Evolutionary conservation across 305 asterid genomes (phyloP).

Genomic region (Salvia sclarea): DNA sequence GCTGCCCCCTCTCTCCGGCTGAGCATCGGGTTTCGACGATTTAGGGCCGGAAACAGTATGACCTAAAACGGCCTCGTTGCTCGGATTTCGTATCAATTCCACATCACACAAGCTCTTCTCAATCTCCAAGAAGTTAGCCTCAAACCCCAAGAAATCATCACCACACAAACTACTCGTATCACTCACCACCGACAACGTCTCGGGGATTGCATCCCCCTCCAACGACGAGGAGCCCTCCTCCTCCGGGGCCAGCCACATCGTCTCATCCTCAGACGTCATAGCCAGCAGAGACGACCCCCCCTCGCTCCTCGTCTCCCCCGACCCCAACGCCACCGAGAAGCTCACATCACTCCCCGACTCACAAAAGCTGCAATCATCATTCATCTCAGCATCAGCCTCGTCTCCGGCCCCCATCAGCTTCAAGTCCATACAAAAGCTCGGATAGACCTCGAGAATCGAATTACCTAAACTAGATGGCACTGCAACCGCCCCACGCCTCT

Average conservation of each 20-base stretch:
- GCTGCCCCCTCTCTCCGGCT: slow-evolving; percentile 38
- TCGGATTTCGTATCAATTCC: slow-evolving; percentile 38
- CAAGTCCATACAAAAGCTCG: slow-evolving; percentile 40
- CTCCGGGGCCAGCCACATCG: slow-evolving; percentile 49
- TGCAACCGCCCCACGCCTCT: slow-evolving; percentile 47
- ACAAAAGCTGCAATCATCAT: slow-evolving; percentile 48
- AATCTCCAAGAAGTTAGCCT: slow-evolving; percentile 38
- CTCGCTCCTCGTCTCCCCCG: slow-evolving; percentile 48
- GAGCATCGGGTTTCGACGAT: slow-evolving; percentile 36
- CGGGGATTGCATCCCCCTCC: slow-evolving; percentile 62
- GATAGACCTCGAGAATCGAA: slow-evolving; percentile 41
- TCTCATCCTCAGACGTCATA: slow-evolving; percentile 58
- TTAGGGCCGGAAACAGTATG: slow-evolving; percentile 42
- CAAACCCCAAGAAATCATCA: slow-evolving; percentile 56
- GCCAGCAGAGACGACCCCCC: slow-evolving; percentile 45
- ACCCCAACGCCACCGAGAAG: slow-evolving; percentile 40
- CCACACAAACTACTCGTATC: slow-evolving; percentile 85
- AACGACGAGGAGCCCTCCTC: slow-evolving; percentile 71
- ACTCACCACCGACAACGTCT: slow-evolving; percentile 69
- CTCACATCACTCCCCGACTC: slow-evolving; percentile 55
- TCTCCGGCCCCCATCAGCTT: slow-evolving; percentile 43
- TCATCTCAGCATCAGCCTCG: slow-evolving; percentile 36
- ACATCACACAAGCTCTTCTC: slow-evolving; percentile 43
- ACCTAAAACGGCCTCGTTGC: slow-evolving; percentile 29
- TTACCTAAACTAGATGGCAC: slow-evolving; percentile 73